A percentile compares a stretch with the other conserved stretches of the same genome.
phyloP scores from a whole-genome alignment of 371 early-diverging fungal genomes.

The Mucor lusitanicus region DNA sequence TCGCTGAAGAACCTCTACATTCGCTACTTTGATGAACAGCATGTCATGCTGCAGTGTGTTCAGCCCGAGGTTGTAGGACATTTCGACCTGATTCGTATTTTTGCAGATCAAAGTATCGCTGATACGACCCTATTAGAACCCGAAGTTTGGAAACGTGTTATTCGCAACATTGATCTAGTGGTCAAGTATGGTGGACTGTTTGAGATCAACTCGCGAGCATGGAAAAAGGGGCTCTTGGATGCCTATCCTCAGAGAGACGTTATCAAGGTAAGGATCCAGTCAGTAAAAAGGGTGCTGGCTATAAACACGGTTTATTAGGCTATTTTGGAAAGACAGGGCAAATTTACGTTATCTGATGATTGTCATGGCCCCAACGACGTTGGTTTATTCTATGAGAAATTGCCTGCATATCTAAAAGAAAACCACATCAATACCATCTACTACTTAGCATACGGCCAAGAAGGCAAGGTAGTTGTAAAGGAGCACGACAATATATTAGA shows the following conservation, averaged over 20 bases:
- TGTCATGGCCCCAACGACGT: conserved; percentile 90
- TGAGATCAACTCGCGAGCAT: conserved; percentile 92
- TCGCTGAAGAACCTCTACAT: conserved; percentile 50
- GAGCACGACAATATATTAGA: conserved; percentile 33
- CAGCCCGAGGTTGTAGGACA: conserved; percentile 90
- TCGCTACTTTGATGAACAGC: conserved; percentile 90
- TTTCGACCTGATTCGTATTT: conserved; percentile 91
- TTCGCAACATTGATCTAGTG: conserved; percentile 83
- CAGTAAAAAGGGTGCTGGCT: neutral
- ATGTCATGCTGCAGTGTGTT: conserved; percentile 63
- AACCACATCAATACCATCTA: conserved; percentile 50
- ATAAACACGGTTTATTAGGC: conserved; percentile 36
- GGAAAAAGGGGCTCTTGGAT: conserved; percentile 84
- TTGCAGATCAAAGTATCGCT: conserved; percentile 51
- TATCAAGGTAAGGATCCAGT: conserved; percentile 51
- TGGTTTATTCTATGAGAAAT: conserved; percentile 75
- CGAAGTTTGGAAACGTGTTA: conserved; percentile 61
- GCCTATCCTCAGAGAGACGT: conserved; percentile 89
- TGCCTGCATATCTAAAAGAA: conserved; percentile 55
- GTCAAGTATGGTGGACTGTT: conserved; percentile 83
- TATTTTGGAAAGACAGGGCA: conserved; percentile 68
- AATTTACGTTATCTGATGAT: conserved; percentile 89
- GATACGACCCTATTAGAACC: conserved; percentile 24
- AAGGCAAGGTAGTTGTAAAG: conserved; percentile 13
- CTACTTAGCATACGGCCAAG: conserved; percentile 37